Conservation (phyloP, 1,139 yeast species). For the Chernovozyma sophiae-reginae region DNA sequence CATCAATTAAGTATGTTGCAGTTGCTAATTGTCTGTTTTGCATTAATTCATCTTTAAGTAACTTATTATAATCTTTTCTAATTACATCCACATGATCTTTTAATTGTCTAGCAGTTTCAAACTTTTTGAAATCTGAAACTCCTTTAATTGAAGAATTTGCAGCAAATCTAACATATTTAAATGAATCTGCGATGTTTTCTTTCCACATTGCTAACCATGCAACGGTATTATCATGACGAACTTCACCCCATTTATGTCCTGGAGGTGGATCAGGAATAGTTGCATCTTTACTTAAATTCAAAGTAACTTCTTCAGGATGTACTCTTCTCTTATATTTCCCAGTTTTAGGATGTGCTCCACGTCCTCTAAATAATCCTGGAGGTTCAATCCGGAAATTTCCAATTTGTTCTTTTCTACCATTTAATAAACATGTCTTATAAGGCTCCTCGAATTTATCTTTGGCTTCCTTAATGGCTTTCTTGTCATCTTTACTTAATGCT, state of each 20-base stretch:
- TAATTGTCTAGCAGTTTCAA: conserved; percentile 87
- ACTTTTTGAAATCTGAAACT: conserved; percentile 83
- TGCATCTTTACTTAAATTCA: conserved; percentile 73
- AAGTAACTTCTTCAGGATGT: conserved; percentile 80
- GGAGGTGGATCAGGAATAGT: conserved; percentile 77
- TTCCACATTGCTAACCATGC: conserved; percentile 98
- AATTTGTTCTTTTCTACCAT: conserved; percentile 87
- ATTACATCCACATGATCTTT: conserved; percentile 68
- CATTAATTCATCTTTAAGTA: conserved; percentile 74
- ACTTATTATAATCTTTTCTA: conserved; percentile 67
- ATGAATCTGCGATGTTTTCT: conserved; percentile 80
- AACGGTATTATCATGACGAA: conserved; percentile 83
- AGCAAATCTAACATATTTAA: conserved; percentile 87
- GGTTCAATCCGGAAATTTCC: conserved; percentile 96
- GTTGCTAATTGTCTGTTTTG: conserved; percentile 89
- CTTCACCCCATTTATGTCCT: conserved; percentile 90
- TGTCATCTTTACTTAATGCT: conserved; percentile 62
- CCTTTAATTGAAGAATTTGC: conserved; percentile 91
- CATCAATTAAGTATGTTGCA: conserved; percentile 88
- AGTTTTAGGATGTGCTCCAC: conserved; percentile 96
- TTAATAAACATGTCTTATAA: conserved; percentile 71
- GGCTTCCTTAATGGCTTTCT: conserved; percentile 66
- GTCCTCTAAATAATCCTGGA: conserved; percentile 92
- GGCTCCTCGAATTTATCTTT: conserved; percentile 77
- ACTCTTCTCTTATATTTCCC: conserved; percentile 85